Conservation (phyloP, 768 basidiomycete species). For the Suillus lakei region DNA sequence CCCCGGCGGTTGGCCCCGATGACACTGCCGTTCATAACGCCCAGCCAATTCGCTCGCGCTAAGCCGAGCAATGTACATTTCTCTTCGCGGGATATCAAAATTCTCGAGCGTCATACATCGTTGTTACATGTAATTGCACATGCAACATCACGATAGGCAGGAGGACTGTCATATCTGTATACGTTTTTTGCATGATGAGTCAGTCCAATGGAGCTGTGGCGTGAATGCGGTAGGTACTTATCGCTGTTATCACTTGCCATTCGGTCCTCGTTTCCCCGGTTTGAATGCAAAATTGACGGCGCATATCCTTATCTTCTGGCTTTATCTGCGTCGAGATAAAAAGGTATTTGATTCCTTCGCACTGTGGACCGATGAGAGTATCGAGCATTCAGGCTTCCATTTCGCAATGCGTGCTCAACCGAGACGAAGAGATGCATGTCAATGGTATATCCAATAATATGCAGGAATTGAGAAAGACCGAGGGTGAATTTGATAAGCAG, state of each 20-base stretch:
- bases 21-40: neutral
- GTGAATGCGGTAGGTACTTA: neutral
- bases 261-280: neutral
- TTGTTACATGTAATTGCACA: neutral
- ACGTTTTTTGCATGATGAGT: neutral
- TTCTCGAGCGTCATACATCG: neutral
- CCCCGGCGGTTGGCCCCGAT: neutral
- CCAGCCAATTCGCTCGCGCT: neutral
- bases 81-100: neutral
- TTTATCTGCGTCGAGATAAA: neutral
- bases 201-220: neutral
- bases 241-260: neutral
- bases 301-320: conserved; percentile 4
- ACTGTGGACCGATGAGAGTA: neutral
- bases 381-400: neutral
- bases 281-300: neutral
- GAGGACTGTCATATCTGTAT: neutral
- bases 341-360: neutral
- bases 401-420: neutral
- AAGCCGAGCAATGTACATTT: neutral
- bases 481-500: neutral
- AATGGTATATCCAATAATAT: neutral
- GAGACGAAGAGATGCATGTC: neutral
- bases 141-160: neutral
- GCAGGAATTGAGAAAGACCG: neutral